phyloP scores from a whole-genome alignment of 305 asterid species.

The Striga hermonthica region DNA sequence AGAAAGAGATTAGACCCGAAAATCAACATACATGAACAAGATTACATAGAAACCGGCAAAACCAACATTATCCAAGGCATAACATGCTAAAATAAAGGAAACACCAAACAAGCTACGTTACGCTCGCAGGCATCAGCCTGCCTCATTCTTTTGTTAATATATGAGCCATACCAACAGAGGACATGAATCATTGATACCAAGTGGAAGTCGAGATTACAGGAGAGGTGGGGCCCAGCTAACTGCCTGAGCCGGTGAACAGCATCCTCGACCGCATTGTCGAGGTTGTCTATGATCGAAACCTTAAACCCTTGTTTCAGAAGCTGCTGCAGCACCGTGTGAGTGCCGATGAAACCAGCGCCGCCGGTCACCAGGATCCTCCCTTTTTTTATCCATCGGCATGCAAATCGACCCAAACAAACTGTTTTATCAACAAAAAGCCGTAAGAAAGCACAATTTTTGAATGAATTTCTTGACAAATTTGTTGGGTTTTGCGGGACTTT shows the following conservation, averaged over 20 bases:
- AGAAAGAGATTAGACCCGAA: not conserved
- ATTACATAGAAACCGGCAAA: not conserved
- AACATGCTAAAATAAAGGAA: not conserved
- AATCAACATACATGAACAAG: not conserved
- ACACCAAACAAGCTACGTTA: not conserved
- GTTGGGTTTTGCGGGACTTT: not conserved
- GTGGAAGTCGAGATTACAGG: constrained; percentile 63
- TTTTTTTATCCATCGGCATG: constrained; percentile 26
- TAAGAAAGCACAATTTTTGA: no score
- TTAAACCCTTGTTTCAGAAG: constrained; percentile 65
- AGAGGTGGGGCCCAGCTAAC: constrained; percentile 61
- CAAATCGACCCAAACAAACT: not conserved
- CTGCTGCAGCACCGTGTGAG: constrained; percentile 85
- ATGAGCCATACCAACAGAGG: not conserved
- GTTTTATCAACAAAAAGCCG: no score
- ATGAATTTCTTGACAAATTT: no score
- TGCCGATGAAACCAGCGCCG: constrained; percentile 98
- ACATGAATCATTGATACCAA: constrained; percentile 39
- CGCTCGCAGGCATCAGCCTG: no score
- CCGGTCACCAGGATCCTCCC: constrained; percentile 77
- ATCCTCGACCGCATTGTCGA: constrained; percentile 75
- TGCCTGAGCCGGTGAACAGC: constrained; percentile 56
- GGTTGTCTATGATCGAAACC: constrained; percentile 76
- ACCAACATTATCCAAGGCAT: not conserved
- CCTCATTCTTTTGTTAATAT: no score